Conservation (phyloP, 2,329 filamentous ascomycete species). For the Zarea fungicola region DNA sequence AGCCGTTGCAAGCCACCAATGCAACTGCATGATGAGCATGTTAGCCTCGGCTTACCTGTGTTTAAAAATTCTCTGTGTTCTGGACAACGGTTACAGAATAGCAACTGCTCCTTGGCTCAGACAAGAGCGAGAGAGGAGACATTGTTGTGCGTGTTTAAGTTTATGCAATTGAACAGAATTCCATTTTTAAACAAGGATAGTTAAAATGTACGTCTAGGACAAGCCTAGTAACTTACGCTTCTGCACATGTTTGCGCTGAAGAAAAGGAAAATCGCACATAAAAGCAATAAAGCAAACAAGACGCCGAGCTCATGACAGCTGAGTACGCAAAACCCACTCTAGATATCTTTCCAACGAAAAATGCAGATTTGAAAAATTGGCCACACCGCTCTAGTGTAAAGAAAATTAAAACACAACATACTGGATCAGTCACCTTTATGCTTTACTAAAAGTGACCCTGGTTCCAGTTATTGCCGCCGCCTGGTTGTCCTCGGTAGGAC, state of each 20-base stretch:
- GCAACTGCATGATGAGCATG: too few relatives aligned
- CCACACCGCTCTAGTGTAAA: neutral
- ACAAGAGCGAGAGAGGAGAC: too few relatives aligned
- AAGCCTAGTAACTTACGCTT: neutral
- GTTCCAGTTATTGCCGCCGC: constrained; percentile 5
- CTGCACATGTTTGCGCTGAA: neutral
- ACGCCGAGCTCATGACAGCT: constrained; percentile 8
- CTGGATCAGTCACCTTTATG: too few relatives aligned
- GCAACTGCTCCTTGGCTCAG: too few relatives aligned
- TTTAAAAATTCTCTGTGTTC: too few relatives aligned
- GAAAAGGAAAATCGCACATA: neutral
- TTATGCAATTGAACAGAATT: neutral
- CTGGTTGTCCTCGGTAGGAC: constrained; percentile 8
- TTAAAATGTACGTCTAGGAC: constrained; percentile 9
- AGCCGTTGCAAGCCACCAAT: too few relatives aligned
- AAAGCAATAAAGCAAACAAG: neutral
- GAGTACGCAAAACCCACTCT: neutral
- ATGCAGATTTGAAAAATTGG: neutral
- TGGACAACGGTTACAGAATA: too few relatives aligned
- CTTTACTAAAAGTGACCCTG: neutral
- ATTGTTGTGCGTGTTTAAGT: too few relatives aligned
- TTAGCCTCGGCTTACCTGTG: too few relatives aligned
- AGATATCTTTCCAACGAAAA: constrained; percentile 3
- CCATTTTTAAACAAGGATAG: neutral
- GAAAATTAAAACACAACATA: too few relatives aligned